Evolutionary conservation across 2,329 filamentous ascomycete genomes (phyloP), one percentile per base, ranked within the genome.

Genomic region (Fusarium pininemorale): DNA sequence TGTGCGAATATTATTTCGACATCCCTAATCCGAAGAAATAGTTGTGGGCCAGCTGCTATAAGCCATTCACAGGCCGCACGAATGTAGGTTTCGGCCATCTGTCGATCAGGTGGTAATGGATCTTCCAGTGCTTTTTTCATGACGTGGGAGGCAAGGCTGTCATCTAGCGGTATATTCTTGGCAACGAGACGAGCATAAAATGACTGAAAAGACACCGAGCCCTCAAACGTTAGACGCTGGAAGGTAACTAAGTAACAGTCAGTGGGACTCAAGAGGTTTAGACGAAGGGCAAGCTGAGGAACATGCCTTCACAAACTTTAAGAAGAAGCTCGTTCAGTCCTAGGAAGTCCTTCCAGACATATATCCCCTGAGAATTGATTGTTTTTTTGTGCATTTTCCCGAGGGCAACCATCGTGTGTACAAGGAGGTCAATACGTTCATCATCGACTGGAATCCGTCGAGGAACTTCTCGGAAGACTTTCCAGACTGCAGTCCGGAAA

Each of bases 141-240:
- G 59, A 79, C 73, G 78, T 78, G 80, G 60, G 81, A 66, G 58
- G 73, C 80, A 47, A 81, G 75, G 57, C 79, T 79, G 47, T 69
- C 69, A 73, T 79, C 80, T 16, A 55, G 20, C 30, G 70, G 63
- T 24, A 77, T 67, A 13, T 50, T 39, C n/a, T 68, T 55, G 66
- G 75, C 78, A 60, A 74, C 24, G 41, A 81, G 66, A 54, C 78
- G 80, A 30, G 81, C 81, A 54, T 77, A 75, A 50, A 82, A 81
- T 16, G 80, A 80, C 75, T 82, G 80, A 71, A 82, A 69, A 15
- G 78, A 80, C 38, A 79, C 68, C 80, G 80, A 83, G 56, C 35
- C 35, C 16, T 28, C 14, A n/a, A 13, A 6, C 35, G 51, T 78
- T 64, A 7, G 67, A 32, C 20, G 20, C 37, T 44, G 22, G 14